A percentile compares a stretch with the other conserved stretches of the same genome.
Conservation (phyloP, 345 rosid genomes). For the Dimocarpus longan region DNA sequence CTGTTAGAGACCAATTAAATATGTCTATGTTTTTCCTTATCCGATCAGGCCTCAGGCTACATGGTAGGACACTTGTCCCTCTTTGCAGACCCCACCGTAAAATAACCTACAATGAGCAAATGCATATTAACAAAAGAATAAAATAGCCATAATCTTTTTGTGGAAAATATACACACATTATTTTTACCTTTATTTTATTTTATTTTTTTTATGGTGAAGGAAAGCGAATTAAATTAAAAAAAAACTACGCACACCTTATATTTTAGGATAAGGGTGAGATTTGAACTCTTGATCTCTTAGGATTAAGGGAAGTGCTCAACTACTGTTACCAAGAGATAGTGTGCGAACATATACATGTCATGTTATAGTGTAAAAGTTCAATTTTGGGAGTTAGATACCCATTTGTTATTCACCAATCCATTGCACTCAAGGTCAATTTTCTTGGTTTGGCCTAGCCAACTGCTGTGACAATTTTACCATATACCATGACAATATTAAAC, state of each 20-base stretch:
- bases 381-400: not conserved
- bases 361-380: not conserved
- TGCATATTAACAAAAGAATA: not conserved
- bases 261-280: too few species aligned
- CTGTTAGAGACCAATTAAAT: constrained; percentile 51
- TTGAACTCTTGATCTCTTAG: too few species aligned
- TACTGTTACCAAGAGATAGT: too few species aligned
- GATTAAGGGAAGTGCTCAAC: too few species aligned
- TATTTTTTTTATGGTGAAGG: too few species aligned
- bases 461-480: not conserved
- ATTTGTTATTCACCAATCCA: not conserved
- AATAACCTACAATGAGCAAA: constrained; percentile 39
- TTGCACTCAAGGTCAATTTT: too few species aligned
- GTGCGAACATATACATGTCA: not conserved
- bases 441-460: not conserved
- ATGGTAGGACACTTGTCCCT: constrained; percentile 63
- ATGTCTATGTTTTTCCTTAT: constrained; percentile 56
- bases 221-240: too few species aligned
- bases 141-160: not conserved
- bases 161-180: not conserved
- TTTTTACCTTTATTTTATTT: too few species aligned
- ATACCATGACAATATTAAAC: not conserved
- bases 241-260: too few species aligned
- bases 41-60: constrained; percentile 57
- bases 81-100: constrained; percentile 66